Conservation (phyloP, 129 eudicot species). For the Pulicaria dysenterica region DNA sequence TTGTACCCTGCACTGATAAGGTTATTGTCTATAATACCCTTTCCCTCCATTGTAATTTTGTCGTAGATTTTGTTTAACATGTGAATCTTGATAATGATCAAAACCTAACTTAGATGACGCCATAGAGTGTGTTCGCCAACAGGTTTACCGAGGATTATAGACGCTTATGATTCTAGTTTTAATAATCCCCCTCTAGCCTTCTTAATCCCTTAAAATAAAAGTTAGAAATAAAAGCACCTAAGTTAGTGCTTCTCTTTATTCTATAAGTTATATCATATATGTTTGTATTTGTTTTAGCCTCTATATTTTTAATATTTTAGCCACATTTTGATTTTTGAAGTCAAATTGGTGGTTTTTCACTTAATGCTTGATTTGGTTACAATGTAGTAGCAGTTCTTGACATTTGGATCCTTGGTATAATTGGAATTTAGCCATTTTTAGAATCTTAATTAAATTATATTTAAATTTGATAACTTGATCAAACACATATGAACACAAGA, state of each 20-base stretch:
- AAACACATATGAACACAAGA: constrained; percentile 7
- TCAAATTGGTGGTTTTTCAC: constrained; percentile 4
- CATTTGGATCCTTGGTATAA: not conserved
- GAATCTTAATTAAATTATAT: not conserved
- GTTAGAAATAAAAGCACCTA: too few relatives aligned
- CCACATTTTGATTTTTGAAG: not conserved
- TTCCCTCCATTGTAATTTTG: not conserved
- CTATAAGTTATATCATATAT: not conserved
- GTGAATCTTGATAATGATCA: not conserved
- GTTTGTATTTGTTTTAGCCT: not conserved
- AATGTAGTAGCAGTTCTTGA: constrained; percentile 17
- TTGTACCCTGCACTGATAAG: constrained; percentile 71
- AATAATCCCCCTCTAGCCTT: too few relatives aligned
- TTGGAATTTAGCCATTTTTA: constrained; percentile 15
- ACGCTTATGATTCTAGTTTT: too few relatives aligned
- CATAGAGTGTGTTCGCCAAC: too few relatives aligned
- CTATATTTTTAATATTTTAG: not conserved
- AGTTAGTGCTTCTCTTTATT: not conserved
- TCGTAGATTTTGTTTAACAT: constrained; percentile 17
- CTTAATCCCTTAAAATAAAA: too few relatives aligned
- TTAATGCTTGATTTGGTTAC: constrained; percentile 17
- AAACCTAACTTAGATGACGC: too few relatives aligned
- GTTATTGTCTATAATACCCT: constrained; percentile 37
- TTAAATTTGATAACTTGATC: not conserved
- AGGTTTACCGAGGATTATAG: too few relatives aligned